phyloP scores from a whole-genome alignment of 495 filamentous ascomycete species.

The Neurospora hispaniola region DNA sequence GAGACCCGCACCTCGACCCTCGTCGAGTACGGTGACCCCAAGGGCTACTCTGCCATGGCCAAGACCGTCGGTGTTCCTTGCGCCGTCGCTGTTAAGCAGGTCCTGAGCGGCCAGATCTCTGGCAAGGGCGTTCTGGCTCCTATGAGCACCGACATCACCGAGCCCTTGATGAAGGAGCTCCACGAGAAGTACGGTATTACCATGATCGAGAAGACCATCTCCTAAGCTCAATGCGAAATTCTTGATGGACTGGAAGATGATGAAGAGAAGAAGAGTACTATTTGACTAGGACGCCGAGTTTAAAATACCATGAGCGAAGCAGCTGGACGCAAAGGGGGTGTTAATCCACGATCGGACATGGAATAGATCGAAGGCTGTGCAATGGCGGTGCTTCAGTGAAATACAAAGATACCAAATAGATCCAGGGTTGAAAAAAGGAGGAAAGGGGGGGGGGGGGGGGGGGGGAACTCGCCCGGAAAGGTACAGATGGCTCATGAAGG shows the following conservation, averaged over 20 bases:
- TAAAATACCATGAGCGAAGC: not conserved
- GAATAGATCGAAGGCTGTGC: not conserved
- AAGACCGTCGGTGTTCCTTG: conserved; percentile 40
- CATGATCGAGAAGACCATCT: conserved; percentile 28
- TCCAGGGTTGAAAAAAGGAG: not conserved
- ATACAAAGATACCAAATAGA: not conserved
- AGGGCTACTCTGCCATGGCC: conserved; percentile 84
- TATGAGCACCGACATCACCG: conserved; percentile 60
- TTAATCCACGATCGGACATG: not conserved
- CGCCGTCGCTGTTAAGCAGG: conserved; percentile 58
- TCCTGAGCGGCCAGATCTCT: conserved; percentile 70
- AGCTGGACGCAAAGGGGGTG: not conserved
- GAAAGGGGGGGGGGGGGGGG: not conserved
- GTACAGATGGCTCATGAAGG: not conserved
- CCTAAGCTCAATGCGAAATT: conserved; percentile 3
- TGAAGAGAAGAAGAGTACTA: not conserved
- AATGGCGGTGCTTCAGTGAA: not conserved
- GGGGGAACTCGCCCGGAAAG: not conserved
- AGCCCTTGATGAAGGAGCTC: conserved; percentile 55
- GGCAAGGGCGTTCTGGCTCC: conserved; percentile 76
- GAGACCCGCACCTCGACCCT: conserved; percentile 76
- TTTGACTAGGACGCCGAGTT: not conserved
- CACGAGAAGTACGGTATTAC: conserved; percentile 25
- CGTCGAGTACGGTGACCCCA: conserved; percentile 73
- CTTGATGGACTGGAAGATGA: not conserved